Percentiles rank a stretch among this genome's conserved stretches.
These are phyloP conservation scores for Pythium insidiosum DNA, from an alignment of 352 stramenopile species.

Conservation along the genomic window DNA sequence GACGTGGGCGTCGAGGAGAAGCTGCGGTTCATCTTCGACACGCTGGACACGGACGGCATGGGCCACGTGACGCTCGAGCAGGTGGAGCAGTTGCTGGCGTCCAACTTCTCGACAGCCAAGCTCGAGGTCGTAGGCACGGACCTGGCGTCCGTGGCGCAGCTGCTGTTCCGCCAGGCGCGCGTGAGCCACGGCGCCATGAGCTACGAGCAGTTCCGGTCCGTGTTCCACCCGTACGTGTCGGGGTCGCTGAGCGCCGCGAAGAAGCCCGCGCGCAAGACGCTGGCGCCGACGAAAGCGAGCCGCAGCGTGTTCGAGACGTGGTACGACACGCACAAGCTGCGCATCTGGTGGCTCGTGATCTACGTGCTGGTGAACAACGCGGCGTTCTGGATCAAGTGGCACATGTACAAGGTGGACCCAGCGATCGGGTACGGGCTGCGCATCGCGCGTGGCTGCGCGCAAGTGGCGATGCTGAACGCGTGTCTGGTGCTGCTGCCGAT, in stretches of 20 bases:
- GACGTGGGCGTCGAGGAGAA: constrained; percentile 70
- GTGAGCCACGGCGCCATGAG: constrained; percentile 52
- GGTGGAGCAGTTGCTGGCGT: constrained; percentile 50
- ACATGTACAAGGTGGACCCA: constrained; percentile 60
- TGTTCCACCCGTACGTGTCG: constrained; percentile 67
- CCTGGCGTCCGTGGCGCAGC: constrained; percentile 44
- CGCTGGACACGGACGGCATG: constrained; percentile 43
- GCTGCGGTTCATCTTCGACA: constrained; percentile 81
- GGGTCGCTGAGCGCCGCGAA: constrained; percentile 45
- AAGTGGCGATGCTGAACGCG: constrained; percentile 74
- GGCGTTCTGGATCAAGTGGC: constrained; percentile 73
- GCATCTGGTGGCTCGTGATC: constrained; percentile 72
- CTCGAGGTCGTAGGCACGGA: constrained; percentile 71
- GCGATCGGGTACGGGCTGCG: constrained; percentile 66
- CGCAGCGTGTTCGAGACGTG: constrained; percentile 59
- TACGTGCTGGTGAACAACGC: constrained; percentile 62
- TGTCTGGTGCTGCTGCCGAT: constrained; percentile 72
- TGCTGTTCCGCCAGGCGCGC: constrained; percentile 68
- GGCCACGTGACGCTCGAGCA: constrained; percentile 55
- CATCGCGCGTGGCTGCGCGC: constrained; percentile 60
- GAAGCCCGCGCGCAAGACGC: constrained; percentile 12
- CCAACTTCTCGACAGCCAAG: constrained; percentile 68
- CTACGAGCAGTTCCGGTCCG: constrained; percentile 52
- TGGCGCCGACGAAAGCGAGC: constrained; percentile 18
- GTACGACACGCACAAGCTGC: constrained; percentile 65